These are phyloP conservation scores for Elongisporangium senticosum DNA, from an alignment of 352 stramenopile genomes.

Conservation along the genomic window DNA sequence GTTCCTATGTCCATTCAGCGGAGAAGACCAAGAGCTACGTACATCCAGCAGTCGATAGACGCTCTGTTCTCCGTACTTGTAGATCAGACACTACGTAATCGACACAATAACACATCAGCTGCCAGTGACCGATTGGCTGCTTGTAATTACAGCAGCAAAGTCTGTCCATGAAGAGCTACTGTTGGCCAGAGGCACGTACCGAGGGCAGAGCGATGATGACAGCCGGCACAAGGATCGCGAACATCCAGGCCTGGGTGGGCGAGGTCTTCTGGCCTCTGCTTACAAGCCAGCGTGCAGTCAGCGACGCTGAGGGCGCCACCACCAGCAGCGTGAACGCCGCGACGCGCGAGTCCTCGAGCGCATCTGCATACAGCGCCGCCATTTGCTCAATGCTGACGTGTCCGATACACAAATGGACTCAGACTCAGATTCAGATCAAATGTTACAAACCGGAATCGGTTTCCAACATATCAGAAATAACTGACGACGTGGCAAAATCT, in stretches of 20 bases:
- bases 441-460: too few species aligned
- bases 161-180: not conserved
- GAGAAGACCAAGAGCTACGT: not conserved
- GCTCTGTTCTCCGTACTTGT: constrained; percentile 13
- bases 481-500: not conserved
- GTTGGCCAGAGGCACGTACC: constrained; percentile 22
- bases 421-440: not conserved
- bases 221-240: constrained; percentile 33
- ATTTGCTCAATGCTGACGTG: not conserved
- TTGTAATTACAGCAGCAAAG: not conserved
- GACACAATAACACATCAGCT: not conserved
- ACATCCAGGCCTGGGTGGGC: constrained; percentile 29
- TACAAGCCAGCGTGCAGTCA: constrained; percentile 30
- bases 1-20: not conserved
- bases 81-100: constrained; percentile 13
- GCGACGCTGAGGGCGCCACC: constrained; percentile 26
- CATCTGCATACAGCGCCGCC: constrained; percentile 35
- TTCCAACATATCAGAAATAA: not conserved
- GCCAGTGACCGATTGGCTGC: not conserved
- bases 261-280: constrained; percentile 36
- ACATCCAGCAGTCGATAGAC: constrained; percentile 20
- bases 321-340: constrained; percentile 43
- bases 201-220: constrained; percentile 34
- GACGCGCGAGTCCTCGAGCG: constrained; percentile 32
- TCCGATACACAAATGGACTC: not conserved